Conservation (phyloP, 2,329 filamentous ascomycete genomes). For the Ceratocystis diversiconidia region DNA sequence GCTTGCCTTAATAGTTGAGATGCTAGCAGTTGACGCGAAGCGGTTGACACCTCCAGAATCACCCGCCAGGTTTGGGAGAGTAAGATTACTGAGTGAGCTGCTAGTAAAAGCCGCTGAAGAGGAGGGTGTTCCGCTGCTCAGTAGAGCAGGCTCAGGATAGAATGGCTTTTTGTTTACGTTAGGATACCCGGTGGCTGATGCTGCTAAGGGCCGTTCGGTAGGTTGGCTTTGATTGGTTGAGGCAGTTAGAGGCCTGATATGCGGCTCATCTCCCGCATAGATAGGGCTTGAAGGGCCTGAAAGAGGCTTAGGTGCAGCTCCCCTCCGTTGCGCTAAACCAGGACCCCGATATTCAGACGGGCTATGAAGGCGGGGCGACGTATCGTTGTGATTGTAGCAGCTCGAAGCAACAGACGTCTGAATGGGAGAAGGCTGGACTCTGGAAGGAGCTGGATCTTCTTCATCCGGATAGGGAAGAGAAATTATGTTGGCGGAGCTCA, state of each 20-base stretch:
- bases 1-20: slow-evolving; percentile 80
- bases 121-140: background rate
- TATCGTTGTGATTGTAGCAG: slow-evolving; percentile 36
- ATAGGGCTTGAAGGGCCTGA: slow-evolving; percentile 70
- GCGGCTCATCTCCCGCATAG: slow-evolving; percentile 62
- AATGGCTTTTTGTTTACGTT: slow-evolving; percentile 40
- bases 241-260: slow-evolving; percentile 49
- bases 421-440: slow-evolving; percentile 22
- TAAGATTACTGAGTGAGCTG: slow-evolving; percentile 19
- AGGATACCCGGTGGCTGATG: slow-evolving; percentile 22
- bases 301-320: slow-evolving; percentile 66
- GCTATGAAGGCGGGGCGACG: slow-evolving; percentile 39
- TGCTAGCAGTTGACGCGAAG: slow-evolving; percentile 73
- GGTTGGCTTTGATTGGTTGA: slow-evolving; percentile 29
- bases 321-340: slow-evolving; percentile 65
- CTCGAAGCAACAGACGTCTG: slow-evolving; percentile 32
- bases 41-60: slow-evolving; percentile 41
- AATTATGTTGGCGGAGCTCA: slow-evolving; percentile 47
- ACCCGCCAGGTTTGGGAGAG: slow-evolving; percentile 28
- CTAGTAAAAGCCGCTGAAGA: slow-evolving; percentile 22
- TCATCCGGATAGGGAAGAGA: slow-evolving; percentile 60
- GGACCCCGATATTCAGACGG: slow-evolving; percentile 44
- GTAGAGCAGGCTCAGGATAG: slow-evolving; percentile 41
- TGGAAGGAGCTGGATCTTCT: slow-evolving; percentile 33
- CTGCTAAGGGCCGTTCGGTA: background rate